Percentiles rank a stretch among this genome's conserved stretches.
phyloP scores from a whole-genome alignment of 176 grass and related monocot genomes.

The Rhipidocladum racemiflorum region DNA sequence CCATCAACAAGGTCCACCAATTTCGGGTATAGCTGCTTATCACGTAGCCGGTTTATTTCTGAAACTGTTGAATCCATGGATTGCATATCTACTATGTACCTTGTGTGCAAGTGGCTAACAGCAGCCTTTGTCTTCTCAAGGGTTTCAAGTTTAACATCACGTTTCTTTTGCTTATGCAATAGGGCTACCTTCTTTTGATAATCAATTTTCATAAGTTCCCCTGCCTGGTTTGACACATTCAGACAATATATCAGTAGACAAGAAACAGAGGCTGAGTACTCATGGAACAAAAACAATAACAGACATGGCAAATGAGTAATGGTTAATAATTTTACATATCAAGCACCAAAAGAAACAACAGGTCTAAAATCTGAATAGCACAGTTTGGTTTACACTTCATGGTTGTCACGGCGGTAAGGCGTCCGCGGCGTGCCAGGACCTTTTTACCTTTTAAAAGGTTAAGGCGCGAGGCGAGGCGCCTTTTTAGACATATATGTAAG shows the following conservation, averaged over 20 bases:
- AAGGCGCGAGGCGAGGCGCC: too few relatives aligned
- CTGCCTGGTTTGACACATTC: constrained; percentile 54
- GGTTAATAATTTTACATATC: background rate
- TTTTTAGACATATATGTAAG: too few relatives aligned
- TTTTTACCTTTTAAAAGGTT: too few relatives aligned
- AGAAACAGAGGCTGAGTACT: constrained; percentile 14
- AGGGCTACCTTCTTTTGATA: constrained; percentile 91
- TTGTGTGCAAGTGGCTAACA: constrained; percentile 94
- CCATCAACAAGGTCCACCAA: constrained; percentile 70
- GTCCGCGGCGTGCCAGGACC: too few relatives aligned
- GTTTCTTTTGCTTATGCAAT: constrained; percentile 88
- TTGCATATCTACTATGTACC: constrained; percentile 96
- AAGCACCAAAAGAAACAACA: constrained; percentile 5
- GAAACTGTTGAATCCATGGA: constrained; percentile 94
- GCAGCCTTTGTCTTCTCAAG: constrained; percentile 91
- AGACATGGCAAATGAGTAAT: constrained; percentile 1
- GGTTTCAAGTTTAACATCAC: constrained; percentile 65
- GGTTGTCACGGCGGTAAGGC: too few relatives aligned
- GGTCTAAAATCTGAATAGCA: background rate
- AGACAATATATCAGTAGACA: constrained; percentile 19
- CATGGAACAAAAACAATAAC: background rate
- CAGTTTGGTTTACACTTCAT: constrained; percentile 18
- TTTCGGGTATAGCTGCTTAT: constrained; percentile 69
- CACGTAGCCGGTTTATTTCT: constrained; percentile 75
- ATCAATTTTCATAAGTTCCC: constrained; percentile 94